Base-by-base conservation (phyloP, 257 asterid genomes). In the Scutellaria galericulata region DNA sequence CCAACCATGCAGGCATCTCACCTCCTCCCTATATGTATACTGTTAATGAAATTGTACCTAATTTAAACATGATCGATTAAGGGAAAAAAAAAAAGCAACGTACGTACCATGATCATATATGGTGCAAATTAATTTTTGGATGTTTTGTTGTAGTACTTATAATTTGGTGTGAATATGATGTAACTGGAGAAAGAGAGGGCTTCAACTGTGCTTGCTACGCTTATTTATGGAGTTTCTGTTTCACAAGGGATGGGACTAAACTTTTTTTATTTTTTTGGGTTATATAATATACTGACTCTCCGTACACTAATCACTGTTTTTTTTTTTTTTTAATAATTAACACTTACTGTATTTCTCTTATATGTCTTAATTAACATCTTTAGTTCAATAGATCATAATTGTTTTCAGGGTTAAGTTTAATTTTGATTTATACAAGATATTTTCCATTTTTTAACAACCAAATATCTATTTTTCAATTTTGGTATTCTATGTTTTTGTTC, bases 1-100 rank as follows among this genome's bases (percentile, higher is more conserved):
- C 95, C 86, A 94, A 67, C 98, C 98, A 94, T 66, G 87, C 88
- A 70, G 98, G 96, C 76, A 84, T 91, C 77, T 80, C 70, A 74
- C 58, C 66, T 66, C 58, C 66, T 66, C 90, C 94, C 96, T 88
- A 77, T 54, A 35, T 68, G 3, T n/a, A 24, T 24, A 18, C 18
- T 18, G 18, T 18, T 18, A 24, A 18, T 24, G 27, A 24, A 24
- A 24, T 24, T 24, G 27, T 24, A 24, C 1, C 27, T 24, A 24
- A 24, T 24, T 24, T 24, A 24, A 57, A 57, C 27, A 10, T 3
- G 13, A 27, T 7, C 18, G 54, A 48, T 48, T 4, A 48, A 48
- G 60, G 12, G 60, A 20, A 9, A 54, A 54, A 7, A 0, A n/a
- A 35, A 42, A 44, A 24, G 18, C 27, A 24, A 24, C 1, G 0